A percentile compares a stretch with the other conserved stretches of the same genome.
Evolutionary conservation across 2,329 filamentous ascomycete genomes (phyloP).

Genomic region (Venturia aucupariae): DNA sequence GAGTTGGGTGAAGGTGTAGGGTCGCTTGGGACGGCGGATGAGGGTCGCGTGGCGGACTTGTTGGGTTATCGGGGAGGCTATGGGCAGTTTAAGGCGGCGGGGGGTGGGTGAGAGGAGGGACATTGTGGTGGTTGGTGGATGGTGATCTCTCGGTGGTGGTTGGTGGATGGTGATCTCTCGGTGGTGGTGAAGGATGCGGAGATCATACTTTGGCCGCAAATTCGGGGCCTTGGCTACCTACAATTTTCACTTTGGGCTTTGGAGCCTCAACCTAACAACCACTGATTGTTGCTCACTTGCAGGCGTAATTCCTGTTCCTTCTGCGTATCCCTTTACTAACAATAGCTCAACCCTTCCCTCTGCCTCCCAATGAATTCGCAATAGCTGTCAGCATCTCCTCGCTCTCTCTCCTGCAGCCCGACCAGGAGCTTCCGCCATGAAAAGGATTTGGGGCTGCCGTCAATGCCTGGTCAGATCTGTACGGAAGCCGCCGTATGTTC

Average conservation of each 20-base stretch:
- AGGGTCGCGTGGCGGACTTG: slow-evolving; percentile 70
- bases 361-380: neutral
- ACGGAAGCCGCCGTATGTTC: neutral
- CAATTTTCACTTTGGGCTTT: neutral
- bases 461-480: neutral
- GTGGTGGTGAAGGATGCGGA: neutral
- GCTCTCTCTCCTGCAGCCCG: neutral
- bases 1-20: slow-evolving; percentile 96
- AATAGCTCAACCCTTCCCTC: no score
- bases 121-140: neutral
- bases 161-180: neutral
- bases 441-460: neutral
- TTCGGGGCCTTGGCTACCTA: neutral
- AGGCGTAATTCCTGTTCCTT: neutral
- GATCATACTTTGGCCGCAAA: neutral
- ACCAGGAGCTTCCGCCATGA: neutral
- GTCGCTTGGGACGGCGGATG: slow-evolving; percentile 76
- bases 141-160: neutral
- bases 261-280: neutral
- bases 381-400: neutral
- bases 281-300: neutral
- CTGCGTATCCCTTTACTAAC: neutral
- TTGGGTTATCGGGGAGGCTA: slow-evolving; percentile 14
- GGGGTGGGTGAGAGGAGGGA: neutral
- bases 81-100: neutral